Conservation (phyloP, 331 rosid genomes). For the Erythrophleum ivorense region DNA sequence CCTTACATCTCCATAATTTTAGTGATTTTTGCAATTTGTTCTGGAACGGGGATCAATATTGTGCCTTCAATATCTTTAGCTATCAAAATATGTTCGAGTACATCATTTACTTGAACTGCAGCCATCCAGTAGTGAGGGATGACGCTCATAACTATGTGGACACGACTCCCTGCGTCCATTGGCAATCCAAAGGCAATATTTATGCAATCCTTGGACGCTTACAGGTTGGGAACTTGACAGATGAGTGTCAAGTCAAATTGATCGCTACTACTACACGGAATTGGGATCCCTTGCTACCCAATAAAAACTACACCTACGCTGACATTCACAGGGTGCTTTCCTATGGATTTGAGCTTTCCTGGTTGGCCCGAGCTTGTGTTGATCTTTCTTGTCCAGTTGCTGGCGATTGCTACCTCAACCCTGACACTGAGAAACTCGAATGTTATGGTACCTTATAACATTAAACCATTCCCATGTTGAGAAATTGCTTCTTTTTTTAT, state of each 20-base stretch:
- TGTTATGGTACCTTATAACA: neutral
- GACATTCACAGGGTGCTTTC: neutral
- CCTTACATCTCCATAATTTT: constrained; percentile 9
- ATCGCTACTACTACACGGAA: neutral
- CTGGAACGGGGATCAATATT: neutral
- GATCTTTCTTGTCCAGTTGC: no score
- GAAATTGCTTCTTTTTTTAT: neutral
- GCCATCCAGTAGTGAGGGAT: neutral
- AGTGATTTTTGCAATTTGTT: neutral
- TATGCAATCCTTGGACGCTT: neutral
- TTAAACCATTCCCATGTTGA: no score
- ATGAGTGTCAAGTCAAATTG: neutral
- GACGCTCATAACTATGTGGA: neutral
- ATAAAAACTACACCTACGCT: neutral
- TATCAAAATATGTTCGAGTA: neutral
- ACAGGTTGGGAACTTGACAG: neutral
- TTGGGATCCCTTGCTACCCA: neutral
- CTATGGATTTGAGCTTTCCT: constrained; percentile 38
- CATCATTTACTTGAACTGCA: constrained; percentile 26
- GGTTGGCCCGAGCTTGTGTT: neutral
- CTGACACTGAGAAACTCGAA: no score
- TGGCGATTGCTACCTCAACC: neutral
- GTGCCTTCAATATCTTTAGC: no score
- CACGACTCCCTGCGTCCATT: constrained; percentile 5
- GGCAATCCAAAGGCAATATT: neutral